Conservation (phyloP, 2,329 filamentous ascomycete genomes). For the Fragosphaeria purpurea region DNA sequence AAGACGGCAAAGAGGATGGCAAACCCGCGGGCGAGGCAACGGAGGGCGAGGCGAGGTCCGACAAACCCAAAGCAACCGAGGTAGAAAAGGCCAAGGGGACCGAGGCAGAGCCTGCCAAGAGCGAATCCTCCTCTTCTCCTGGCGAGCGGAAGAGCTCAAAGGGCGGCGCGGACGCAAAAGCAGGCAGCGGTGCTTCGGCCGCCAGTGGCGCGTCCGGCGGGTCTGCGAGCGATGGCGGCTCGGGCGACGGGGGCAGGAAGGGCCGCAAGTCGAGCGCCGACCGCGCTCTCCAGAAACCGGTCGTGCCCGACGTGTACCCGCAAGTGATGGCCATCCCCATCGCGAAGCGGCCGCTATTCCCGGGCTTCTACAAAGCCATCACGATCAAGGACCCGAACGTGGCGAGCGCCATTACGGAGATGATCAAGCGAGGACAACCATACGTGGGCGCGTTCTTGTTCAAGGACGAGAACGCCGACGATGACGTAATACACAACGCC, state of each 20-base stretch:
- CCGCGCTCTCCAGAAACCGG: slow-evolving; percentile 72
- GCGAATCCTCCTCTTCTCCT: slow-evolving; percentile 19
- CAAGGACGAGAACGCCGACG: slow-evolving; percentile 90
- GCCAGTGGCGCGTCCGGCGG: slow-evolving; percentile 47
- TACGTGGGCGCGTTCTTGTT: slow-evolving; percentile 96
- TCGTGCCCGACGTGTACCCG: slow-evolving; percentile 89
- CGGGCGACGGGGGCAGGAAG: slow-evolving; percentile 57
- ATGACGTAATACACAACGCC: slow-evolving; percentile 81
- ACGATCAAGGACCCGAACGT: slow-evolving; percentile 92
- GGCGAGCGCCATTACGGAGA: slow-evolving; percentile 83
- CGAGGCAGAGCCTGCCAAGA: slow-evolving; percentile 21
- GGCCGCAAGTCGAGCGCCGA: slow-evolving; percentile 59
- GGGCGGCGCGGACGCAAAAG: slow-evolving; percentile 41
- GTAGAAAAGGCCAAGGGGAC: slow-evolving; percentile 6
- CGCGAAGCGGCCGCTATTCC: slow-evolving; percentile 84
- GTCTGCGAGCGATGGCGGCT: slow-evolving; percentile 39
- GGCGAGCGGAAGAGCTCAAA: slow-evolving; percentile 24
- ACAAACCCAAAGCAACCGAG: slow-evolving; percentile 2
- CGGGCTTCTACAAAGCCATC: slow-evolving; percentile 97
- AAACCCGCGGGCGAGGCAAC: not conserved
- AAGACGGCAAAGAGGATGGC: slow-evolving; percentile 5
- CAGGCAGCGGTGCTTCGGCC: slow-evolving; percentile 13
- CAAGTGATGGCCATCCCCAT: slow-evolving; percentile 98
- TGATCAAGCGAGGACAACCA: slow-evolving; percentile 92
- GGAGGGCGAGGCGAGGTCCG: not conserved